A percentile compares a stretch with the other conserved stretches of the same genome.
Evolutionary conservation across 2,329 filamentous ascomycete species (phyloP).

Genomic region (Alternaria longipes): DNA sequence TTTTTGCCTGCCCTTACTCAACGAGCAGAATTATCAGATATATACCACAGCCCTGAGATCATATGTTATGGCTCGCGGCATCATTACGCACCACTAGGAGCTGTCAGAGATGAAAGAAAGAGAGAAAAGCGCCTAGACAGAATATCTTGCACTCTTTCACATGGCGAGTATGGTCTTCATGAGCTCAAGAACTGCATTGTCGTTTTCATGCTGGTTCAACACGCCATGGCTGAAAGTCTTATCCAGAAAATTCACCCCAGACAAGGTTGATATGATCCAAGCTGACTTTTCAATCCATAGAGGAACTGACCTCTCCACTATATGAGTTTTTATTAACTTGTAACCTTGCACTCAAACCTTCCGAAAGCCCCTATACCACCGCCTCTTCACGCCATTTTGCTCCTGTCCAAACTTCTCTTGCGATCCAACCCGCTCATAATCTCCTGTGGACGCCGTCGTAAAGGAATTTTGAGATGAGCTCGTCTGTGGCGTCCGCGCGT

Average conservation of each 20-base stretch:
- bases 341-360: not conserved
- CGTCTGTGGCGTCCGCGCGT: not conserved
- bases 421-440: constrained; percentile 9
- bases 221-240: not conserved
- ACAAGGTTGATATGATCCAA: not conserved
- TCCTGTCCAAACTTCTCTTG: not conserved
- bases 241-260: not conserved
- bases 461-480: not conserved
- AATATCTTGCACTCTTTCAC: rapidly evolving
- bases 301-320: not conserved
- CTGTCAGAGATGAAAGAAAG: too few species aligned
- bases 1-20: too few species aligned
- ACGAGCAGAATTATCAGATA: too few species aligned
- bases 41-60: too few species aligned
- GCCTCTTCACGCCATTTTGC: constrained; percentile 17
- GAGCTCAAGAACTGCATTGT: rapidly evolving
- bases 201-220: not conserved
- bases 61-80: too few species aligned
- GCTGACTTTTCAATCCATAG: rapidly evolving
- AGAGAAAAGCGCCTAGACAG: too few species aligned
- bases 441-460: not conserved
- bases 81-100: too few species aligned
- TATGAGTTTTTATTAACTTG: too few species aligned
- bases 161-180: not conserved
- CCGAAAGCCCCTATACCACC: constrained; percentile 25